Evolutionary conservation across 352 stramenopile species (phyloP).

Genomic region (Phytopythium sindhum): DNA sequence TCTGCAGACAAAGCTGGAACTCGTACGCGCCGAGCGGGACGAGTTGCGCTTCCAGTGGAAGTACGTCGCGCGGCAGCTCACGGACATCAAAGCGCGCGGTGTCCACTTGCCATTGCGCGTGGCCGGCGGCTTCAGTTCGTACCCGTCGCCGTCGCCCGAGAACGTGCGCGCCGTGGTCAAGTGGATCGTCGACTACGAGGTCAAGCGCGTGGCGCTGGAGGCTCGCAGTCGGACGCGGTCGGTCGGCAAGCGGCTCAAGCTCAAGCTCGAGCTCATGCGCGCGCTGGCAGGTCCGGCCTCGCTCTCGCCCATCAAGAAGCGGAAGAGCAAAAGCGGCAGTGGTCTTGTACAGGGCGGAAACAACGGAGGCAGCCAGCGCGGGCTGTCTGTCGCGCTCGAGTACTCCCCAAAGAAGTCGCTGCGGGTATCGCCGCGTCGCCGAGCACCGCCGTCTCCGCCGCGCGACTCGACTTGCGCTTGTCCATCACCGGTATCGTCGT

Average conservation of each 20-base stretch:
- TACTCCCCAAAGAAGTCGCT: background rate
- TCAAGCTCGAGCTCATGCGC: conserved; percentile 38
- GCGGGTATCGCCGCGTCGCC: background rate
- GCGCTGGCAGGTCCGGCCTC: conserved; percentile 6
- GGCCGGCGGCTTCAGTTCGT: conserved; percentile 34
- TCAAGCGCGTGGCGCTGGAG: conserved; percentile 26
- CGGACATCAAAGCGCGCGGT: conserved; percentile 22
- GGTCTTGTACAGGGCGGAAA: background rate
- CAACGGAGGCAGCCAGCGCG: background rate
- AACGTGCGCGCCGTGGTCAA: conserved; percentile 43
- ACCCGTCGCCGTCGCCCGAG: conserved; percentile 19
- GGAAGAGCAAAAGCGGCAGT: background rate
- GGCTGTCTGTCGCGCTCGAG: conserved; percentile 3
- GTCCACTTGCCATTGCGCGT: conserved; percentile 31
- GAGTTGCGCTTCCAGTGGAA: conserved; percentile 35
- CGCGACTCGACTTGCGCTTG: background rate
- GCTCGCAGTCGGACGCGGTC: conserved; percentile 14
- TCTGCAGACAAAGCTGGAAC: conserved; percentile 13
- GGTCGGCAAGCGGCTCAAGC: conserved; percentile 17
- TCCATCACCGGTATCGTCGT: background rate
- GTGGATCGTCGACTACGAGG: conserved; percentile 39
- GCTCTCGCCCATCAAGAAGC: conserved; percentile 1
- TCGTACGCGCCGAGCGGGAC: conserved; percentile 16
- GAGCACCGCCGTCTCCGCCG: background rate
- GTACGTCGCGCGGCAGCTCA: conserved; percentile 32